phyloP scores from a whole-genome alignment of 2,329 filamentous ascomycete genomes.

The Pestalotiopsis sp. region DNA sequence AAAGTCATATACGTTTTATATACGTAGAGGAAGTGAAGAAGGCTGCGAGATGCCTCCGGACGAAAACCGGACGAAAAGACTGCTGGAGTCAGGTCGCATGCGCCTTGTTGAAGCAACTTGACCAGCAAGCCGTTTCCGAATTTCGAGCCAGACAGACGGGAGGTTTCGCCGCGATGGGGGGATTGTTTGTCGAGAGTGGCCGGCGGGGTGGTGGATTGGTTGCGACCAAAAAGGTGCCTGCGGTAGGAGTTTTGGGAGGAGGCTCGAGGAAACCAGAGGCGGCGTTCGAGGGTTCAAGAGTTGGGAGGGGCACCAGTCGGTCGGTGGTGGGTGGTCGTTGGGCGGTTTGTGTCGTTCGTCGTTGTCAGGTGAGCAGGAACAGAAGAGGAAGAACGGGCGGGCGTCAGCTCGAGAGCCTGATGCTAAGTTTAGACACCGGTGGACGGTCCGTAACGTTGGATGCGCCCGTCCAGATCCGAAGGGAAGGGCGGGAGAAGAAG shows the following conservation, averaged over 20 bases:
- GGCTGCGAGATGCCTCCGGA: constrained; percentile 13
- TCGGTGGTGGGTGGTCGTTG: neutral
- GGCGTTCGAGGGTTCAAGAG: neutral
- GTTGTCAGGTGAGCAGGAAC: neutral
- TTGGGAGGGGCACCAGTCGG: too few relatives aligned
- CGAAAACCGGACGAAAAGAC: constrained; percentile 11
- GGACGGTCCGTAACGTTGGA: neutral
- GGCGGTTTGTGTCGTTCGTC: neutral
- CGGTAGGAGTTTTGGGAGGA: neutral
- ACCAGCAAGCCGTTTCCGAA: constrained; percentile 30
- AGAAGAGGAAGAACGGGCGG: neutral
- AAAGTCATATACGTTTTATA: constrained; percentile 9
- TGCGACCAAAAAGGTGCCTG: neutral
- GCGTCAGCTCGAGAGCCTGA: constrained; percentile 1
- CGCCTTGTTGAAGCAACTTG: constrained; percentile 27
- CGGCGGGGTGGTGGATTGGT: neutral
- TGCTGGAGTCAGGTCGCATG: constrained; percentile 16
- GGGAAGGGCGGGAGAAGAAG: neutral
- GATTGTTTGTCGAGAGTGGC: neutral
- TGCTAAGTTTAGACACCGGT: constrained; percentile 5
- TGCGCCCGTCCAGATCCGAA: neutral
- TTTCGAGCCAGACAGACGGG: constrained; percentile 1
- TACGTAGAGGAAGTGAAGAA: constrained; percentile 4
- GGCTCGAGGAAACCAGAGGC: neutral
- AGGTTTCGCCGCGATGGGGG: neutral